Evolutionary conservation across 495 filamentous ascomycete species (phyloP), one percentile per base, ranked within the genome.

Genomic region (Penicillium paxilli): DNA sequence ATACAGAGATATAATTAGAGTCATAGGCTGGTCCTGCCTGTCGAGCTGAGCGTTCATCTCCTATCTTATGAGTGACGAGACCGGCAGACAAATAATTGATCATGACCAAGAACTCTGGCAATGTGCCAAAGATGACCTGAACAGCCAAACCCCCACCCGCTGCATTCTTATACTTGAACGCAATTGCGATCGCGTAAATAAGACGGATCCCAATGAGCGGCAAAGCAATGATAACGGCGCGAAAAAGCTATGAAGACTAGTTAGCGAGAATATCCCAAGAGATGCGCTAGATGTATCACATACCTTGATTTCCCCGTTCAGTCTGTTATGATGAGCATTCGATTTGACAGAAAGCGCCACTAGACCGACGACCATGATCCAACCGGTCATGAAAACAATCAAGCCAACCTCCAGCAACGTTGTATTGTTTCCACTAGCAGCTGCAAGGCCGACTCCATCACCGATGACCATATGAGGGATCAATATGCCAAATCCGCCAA

Each of bases 41-140:
- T 32, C n/a, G 11, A n/a, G n/a, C n/a, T n/a, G n/a, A n/a, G n/a
- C n/a, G n/a, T n/a, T n/a, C n/a, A n/a, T n/a, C n/a, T n/a, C n/a
- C n/a, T n/a, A n/a, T n/a, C n/a, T 52, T 55, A 4, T 47, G 45
- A 21, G 57, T 60, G 11, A 57, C 28, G 10, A 63, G 22, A 0
- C 57, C 57, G 14, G 20, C 57, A 22, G 41, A 33, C 14, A 60
- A n/a, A 35, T 55, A 64, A 22, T 8, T 44, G 16, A 57, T 57
- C 57, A 60, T 58, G 14, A 49, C 38, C 16, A 64, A 48, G 20
- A 57, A 64, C 47, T 64, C 61, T 1, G 61, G 54, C 11, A 64
- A 1, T 1, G 44, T 52, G 14, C 57, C 57, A 26, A 64, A 53
- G 32, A 64, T 52, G 5, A 58, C 54, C 12, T 44, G 35, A 5